Conservation (phyloP, 768 basidiomycete genomes). For the Leccinum longicurvipes region DNA sequence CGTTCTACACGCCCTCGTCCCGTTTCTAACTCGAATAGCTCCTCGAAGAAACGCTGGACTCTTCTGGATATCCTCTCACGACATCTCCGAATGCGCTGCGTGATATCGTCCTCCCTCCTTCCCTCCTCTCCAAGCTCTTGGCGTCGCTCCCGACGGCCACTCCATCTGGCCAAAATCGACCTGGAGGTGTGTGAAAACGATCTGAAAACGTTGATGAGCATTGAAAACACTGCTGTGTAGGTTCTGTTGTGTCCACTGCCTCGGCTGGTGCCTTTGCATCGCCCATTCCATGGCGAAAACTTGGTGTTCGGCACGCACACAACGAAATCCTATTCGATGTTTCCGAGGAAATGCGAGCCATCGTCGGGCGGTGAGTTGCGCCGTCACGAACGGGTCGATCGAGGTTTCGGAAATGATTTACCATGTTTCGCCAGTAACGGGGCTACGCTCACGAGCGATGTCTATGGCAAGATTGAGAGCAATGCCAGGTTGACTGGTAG, state of each 20-base stretch:
- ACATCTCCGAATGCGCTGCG: conserved; percentile 87
- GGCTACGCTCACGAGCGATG: conserved; percentile 57
- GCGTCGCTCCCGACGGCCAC: conserved; percentile 32
- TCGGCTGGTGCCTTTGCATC: conserved; percentile 66
- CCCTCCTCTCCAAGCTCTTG: conserved; percentile 72
- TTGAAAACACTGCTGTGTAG: conserved; percentile 10
- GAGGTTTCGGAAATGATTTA: neutral
- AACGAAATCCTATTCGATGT: conserved; percentile 96
- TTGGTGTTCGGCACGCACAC: conserved; percentile 74
- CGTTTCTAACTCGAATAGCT: conserved; percentile 46
- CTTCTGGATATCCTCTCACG: conserved; percentile 88
- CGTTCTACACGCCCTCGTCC: neutral
- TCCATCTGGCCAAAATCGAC: conserved; percentile 25
- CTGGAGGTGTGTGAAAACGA: conserved; percentile 22
- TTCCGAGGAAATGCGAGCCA: conserved; percentile 69
- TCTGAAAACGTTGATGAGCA: neutral
- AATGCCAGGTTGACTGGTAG: conserved; percentile 76
- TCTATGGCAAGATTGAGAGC: conserved; percentile 75
- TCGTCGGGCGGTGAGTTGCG: conserved; percentile 27
- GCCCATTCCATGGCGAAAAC: conserved; percentile 91
- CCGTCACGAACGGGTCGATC: neutral
- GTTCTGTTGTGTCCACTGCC: conserved; percentile 34
- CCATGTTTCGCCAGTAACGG: conserved; percentile 51
- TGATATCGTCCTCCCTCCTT: conserved; percentile 91
- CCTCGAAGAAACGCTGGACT: conserved; percentile 92